These are phyloP conservation scores for Globisporangium spinosum DNA, from an alignment of 352 stramenopile genomes.

Conservation along the genomic window DNA sequence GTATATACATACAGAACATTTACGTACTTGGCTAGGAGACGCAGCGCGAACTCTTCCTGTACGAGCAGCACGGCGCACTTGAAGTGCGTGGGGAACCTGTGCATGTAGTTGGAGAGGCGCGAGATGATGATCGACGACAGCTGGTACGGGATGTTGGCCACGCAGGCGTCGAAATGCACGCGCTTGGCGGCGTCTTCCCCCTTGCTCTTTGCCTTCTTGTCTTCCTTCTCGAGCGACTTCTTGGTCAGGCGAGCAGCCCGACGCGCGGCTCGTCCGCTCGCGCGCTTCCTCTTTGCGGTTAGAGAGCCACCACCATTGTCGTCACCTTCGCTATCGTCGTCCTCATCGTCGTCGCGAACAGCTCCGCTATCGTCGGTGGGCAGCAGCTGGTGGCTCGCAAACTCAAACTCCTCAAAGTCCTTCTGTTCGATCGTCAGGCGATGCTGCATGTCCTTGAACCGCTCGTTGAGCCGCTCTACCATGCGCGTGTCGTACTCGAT, in stretches of 20 bases:
- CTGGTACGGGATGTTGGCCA: slow-evolving; percentile 88
- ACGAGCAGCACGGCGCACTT: slow-evolving; percentile 73
- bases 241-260: slow-evolving; percentile 13
- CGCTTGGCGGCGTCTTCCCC: not conserved
- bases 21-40: slow-evolving; percentile 64
- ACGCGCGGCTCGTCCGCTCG: slow-evolving; percentile 11
- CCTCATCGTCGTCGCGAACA: not conserved
- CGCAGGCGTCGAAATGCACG: slow-evolving; percentile 57
- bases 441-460: slow-evolving; percentile 35
- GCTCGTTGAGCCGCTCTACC: slow-evolving; percentile 60
- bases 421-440: slow-evolving; percentile 35
- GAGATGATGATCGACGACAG: slow-evolving; percentile 82
- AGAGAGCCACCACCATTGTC: not conserved
- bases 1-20: not conserved
- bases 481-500: slow-evolving; percentile 81
- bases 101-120: slow-evolving; percentile 70
- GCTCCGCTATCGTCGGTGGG: not conserved
- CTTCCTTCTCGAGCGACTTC: slow-evolving; percentile 5
- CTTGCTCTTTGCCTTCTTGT: slow-evolving; percentile 10
- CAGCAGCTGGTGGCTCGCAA: slow-evolving; percentile 21
- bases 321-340: not conserved
- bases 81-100: slow-evolving; percentile 46
- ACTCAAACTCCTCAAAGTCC: slow-evolving; percentile 45
- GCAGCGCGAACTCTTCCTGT: slow-evolving; percentile 80
- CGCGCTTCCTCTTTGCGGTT: slow-evolving; percentile 11